Conservation (phyloP, 805 yeast genomes). For the Monosporozyma unispora region DNA sequence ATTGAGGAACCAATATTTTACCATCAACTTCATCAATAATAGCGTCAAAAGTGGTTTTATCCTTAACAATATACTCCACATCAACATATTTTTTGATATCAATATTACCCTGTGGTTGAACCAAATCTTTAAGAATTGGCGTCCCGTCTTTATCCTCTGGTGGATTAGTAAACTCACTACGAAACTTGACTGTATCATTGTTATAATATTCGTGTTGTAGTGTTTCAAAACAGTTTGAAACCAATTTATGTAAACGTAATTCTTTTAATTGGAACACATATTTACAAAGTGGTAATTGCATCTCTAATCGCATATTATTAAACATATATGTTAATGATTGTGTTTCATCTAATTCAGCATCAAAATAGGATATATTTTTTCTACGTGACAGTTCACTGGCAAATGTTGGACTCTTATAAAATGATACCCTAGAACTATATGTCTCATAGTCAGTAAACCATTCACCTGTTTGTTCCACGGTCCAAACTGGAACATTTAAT, state of each 20-base stretch:
- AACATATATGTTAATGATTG: conserved; percentile 52
- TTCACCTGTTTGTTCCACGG: conserved; percentile 73
- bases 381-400: conserved; percentile 92
- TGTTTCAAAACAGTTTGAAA: conserved; percentile 65
- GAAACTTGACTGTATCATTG: conserved; percentile 56
- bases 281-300: conserved; percentile 77
- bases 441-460: conserved; percentile 76
- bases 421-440: conserved; percentile 58
- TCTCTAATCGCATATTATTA: conserved; percentile 71
- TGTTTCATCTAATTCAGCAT: conserved; percentile 69
- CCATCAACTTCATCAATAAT: conserved; percentile 25
- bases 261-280: conserved; percentile 67
- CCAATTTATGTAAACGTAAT: conserved; percentile 70
- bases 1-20: conserved; percentile 40
- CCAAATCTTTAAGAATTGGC: background rate
- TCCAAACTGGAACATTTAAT: conserved; percentile 57
- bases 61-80: conserved; percentile 48
- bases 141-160: background rate
- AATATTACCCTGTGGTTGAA: background rate
- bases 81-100: background rate
- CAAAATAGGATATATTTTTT: conserved; percentile 76
- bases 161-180: background rate
- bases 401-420: conserved; percentile 61
- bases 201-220: conserved; percentile 79
- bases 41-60: conserved; percentile 65